A percentile compares a stretch with the other conserved stretches of the same genome.
Conservation (phyloP, 805 yeast genomes). For the Candida sanyiensis region DNA sequence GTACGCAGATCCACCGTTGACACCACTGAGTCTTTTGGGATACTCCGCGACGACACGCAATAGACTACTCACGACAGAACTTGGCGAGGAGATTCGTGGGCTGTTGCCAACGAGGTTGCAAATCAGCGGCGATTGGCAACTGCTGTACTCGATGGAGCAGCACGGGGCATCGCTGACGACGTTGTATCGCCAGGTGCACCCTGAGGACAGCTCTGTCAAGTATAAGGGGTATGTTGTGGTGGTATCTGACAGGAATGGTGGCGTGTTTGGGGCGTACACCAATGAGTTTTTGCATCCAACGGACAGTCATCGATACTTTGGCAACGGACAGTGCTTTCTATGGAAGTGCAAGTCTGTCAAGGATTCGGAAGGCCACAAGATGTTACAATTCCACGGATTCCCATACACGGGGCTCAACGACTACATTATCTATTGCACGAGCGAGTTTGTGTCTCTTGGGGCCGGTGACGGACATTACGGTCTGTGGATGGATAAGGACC, state of each 20-base stretch:
- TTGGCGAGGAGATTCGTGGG: slow-evolving; percentile 70
- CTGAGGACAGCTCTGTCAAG: slow-evolving; percentile 34
- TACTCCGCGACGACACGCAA: slow-evolving; percentile 53
- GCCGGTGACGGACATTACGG: slow-evolving; percentile 94
- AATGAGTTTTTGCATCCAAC: slow-evolving; percentile 70
- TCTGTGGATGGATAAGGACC: slow-evolving; percentile 73
- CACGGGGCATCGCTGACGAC: slow-evolving; percentile 87
- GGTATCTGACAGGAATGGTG: slow-evolving; percentile 57
- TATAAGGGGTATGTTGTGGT: slow-evolving; percentile 70
- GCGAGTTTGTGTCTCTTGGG: slow-evolving; percentile 74
- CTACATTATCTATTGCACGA: slow-evolving; percentile 76
- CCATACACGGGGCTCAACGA: slow-evolving; percentile 88
- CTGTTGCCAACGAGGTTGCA: slow-evolving; percentile 77
- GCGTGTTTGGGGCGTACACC: slow-evolving; percentile 71
- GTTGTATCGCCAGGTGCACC: slow-evolving; percentile 52
- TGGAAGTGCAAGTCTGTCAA: slow-evolving; percentile 62
- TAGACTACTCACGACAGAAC: slow-evolving; percentile 47
- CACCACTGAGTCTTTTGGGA: slow-evolving; percentile 55
- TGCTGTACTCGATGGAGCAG: slow-evolving; percentile 82
- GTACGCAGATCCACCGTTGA: slow-evolving; percentile 35
- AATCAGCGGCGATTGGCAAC: slow-evolving; percentile 68
- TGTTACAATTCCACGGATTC: slow-evolving; percentile 61
- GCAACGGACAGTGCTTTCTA: slow-evolving; percentile 92
- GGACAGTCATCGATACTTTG: slow-evolving; percentile 72
- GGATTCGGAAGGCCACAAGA: slow-evolving; percentile 9